phyloP scores from a whole-genome alignment of 805 yeast genomes.

The Kodamaea restingae region DNA sequence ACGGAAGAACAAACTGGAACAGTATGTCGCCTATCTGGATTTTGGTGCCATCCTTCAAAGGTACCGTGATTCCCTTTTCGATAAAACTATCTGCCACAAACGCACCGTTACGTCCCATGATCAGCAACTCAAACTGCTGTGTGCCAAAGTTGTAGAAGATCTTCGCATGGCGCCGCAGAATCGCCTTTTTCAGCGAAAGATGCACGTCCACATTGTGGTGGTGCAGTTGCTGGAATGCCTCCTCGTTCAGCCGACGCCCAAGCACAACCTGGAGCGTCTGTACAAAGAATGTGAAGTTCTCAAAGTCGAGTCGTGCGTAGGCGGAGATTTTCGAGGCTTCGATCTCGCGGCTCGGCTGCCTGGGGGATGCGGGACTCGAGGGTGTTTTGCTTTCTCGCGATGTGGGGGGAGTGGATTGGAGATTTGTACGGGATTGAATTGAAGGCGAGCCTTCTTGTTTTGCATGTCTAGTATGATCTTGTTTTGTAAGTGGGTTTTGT shows the following conservation, averaged over 20 bases:
- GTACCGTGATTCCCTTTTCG: constrained; percentile 88
- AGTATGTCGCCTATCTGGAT: constrained; percentile 92
- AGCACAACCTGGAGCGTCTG: constrained; percentile 92
- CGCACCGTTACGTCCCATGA: constrained; percentile 94
- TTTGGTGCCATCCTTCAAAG: constrained; percentile 73
- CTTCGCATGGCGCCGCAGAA: constrained; percentile 90
- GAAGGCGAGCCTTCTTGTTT: not conserved
- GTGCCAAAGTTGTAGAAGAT: constrained; percentile 96
- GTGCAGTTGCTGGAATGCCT: constrained; percentile 51
- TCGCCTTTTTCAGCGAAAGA: constrained; percentile 86
- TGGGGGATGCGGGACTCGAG: no score
- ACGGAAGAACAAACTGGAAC: constrained; percentile 83
- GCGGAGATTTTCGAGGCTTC: constrained; percentile 43
- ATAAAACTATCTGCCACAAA: constrained; percentile 90
- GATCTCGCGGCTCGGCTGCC: no score
- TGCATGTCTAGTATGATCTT: no score
- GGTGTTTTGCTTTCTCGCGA: no score
- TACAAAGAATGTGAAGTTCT: constrained; percentile 88
- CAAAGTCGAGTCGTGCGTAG: constrained; percentile 82
- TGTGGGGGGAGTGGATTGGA: no score
- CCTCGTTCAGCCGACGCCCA: constrained; percentile 71
- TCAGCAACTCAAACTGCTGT: constrained; percentile 87
- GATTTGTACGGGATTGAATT: no score
- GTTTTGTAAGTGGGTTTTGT: no score
- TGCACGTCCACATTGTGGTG: constrained; percentile 85